Evolutionary conservation across 192 early-diverging fungal species (phyloP).

Genomic region (Entomortierella parvispora): DNA sequence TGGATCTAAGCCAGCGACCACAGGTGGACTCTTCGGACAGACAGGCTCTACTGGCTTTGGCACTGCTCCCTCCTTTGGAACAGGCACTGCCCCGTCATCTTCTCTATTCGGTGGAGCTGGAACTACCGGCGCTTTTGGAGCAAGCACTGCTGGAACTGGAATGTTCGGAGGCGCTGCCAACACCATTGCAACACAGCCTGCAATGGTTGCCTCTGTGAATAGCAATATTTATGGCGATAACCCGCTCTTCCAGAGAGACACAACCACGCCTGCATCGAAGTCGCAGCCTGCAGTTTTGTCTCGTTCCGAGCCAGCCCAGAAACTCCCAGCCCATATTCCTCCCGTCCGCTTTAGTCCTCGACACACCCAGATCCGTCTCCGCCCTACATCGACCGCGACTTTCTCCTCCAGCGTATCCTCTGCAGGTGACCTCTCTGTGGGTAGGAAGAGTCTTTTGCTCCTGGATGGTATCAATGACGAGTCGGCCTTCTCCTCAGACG

Average conservation of each 20-base stretch:
- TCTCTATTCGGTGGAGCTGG: slow-evolving; percentile 30
- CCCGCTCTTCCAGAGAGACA: slow-evolving; percentile 77
- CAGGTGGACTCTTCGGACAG: slow-evolving; percentile 17
- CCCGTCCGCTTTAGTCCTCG: slow-evolving; percentile 82
- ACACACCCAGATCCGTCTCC: slow-evolving; percentile 60
- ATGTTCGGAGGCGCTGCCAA: slow-evolving; percentile 57
- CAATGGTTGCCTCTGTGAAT: slow-evolving; percentile 81
- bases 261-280: slow-evolving; percentile 50
- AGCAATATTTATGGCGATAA: slow-evolving; percentile 89
- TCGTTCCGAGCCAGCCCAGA: slow-evolving; percentile 55
- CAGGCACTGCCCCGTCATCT: slow-evolving; percentile 4
- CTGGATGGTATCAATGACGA: slow-evolving; percentile 50
- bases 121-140: slow-evolving; percentile 16
- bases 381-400: slow-evolving; percentile 39
- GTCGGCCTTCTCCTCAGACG: slow-evolving; percentile 67
- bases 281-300: slow-evolving; percentile 33
- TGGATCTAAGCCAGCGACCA: slow-evolving; percentile 24
- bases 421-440: slow-evolving; percentile 28
- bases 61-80: slow-evolving; percentile 19
- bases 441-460: slow-evolving; percentile 47
- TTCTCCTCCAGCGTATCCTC: slow-evolving; percentile 46
- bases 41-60: slow-evolving; percentile 24
- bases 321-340: slow-evolving; percentile 77
- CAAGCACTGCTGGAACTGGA: slow-evolving; percentile 43
- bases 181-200: slow-evolving; percentile 54